Base-by-base conservation (phyloP, 495 filamentous ascomycete genomes). In the Trichoderma erinaceum region DNA sequence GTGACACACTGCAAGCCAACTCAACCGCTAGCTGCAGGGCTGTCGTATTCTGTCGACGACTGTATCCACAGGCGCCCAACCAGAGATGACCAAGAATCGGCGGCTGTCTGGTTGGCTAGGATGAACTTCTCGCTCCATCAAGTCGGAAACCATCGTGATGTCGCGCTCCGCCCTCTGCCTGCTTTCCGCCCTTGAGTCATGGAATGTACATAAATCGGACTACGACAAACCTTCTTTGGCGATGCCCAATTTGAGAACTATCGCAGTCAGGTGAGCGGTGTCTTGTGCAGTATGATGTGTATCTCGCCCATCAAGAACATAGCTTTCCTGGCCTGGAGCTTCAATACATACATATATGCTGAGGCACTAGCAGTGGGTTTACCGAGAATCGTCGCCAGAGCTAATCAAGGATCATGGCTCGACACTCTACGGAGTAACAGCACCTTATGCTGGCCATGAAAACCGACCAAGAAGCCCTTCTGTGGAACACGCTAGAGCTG, bases 1-100 rank as follows among this genome's bases (percentile, higher is more conserved):
- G 56, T 61, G 56, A 61, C 56, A 61, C 56, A 61, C 56, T 61
- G 56, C 56, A 61, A 61, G 56, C 56, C 56, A 61, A 25, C 56
- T 27, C 56, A 61, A 61, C 56, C 56, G 56, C 56, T 61, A 61
- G 56, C 56, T 61, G 56, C 56, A 61, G 44, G 15, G 21, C 56
- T 21, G 56, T 61, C 56, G 56, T 61, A 25, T 61, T 61, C 56
- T 61, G 27, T 61, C 56, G 56, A 29, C 12, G 10, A 32, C 27
- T 25, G n/a, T 27, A 29, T 32, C 56, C 56, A 61, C 56, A 27
- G 56, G 23, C 56, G 25, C 56, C 56, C 56, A 61, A 32, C 56
- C 56, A 61, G 56, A 61, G 56, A 61, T 25, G 27, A 25, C 23
- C n/a, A 21, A 1, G 23, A 61, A 29, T 23, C 27, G 27, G 56